A percentile compares a stretch with the other conserved stretches of the same genome.
These are phyloP conservation scores for Colletotrichum sp. DNA, from an alignment of 2,329 filamentous ascomycete genomes.

Conservation along the genomic window DNA sequence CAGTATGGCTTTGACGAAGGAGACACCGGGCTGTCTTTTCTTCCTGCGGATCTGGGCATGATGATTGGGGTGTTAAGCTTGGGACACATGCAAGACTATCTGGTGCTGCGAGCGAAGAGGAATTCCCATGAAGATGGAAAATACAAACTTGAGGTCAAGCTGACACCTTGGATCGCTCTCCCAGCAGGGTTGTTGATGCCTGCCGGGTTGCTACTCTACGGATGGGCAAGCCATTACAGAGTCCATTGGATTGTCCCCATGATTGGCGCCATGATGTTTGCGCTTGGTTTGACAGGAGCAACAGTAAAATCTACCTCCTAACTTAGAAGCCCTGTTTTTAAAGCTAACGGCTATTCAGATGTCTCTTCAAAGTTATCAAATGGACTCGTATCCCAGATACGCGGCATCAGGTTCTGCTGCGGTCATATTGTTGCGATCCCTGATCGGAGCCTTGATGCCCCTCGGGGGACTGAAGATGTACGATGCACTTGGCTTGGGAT, in stretches of 20 bases:
- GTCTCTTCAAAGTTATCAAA: slow-evolving; percentile 65
- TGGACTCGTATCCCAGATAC: slow-evolving; percentile 54
- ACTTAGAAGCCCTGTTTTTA: too few relatives aligned
- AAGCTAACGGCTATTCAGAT: slow-evolving; percentile 24
- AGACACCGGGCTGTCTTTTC: slow-evolving; percentile 53
- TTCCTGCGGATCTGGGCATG: slow-evolving; percentile 55
- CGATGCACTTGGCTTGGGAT: slow-evolving; percentile 41
- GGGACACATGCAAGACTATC: slow-evolving; percentile 34
- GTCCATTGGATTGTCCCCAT: slow-evolving; percentile 61
- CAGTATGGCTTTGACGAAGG: slow-evolving; percentile 55
- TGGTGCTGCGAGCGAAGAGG: slow-evolving; percentile 25
- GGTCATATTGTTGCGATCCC: slow-evolving; percentile 38
- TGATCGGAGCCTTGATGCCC: slow-evolving; percentile 42
- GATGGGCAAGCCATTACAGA: slow-evolving; percentile 59
- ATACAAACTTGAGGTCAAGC: slow-evolving; percentile 33
- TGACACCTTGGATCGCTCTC: slow-evolving; percentile 27
- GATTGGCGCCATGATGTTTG: slow-evolving; percentile 48
- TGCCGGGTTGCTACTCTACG: slow-evolving; percentile 64
- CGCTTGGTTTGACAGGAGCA: slow-evolving; percentile 41
- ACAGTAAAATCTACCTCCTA: slow-evolving; percentile 21
- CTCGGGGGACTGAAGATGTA: slow-evolving; percentile 44
- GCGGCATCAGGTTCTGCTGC: slow-evolving; percentile 46
- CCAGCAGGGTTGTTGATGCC: slow-evolving; percentile 32
- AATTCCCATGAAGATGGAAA: slow-evolving; percentile 24
- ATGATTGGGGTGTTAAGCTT: slow-evolving; percentile 45